phyloP scores from a whole-genome alignment of 805 yeast genomes.

The Metschnikowia continentalis region DNA sequence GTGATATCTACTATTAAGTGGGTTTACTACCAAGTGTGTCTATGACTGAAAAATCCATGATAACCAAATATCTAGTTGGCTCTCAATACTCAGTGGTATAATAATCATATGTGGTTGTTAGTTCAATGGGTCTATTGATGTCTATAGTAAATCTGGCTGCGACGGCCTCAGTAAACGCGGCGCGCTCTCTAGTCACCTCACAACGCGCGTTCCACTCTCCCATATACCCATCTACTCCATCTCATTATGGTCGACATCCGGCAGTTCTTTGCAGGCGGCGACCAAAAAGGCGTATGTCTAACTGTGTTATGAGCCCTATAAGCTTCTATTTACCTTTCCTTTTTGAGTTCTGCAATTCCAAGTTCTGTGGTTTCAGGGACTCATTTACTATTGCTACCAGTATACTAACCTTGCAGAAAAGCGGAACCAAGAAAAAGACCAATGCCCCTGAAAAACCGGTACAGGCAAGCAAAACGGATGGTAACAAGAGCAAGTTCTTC shows the following conservation, averaged over 20 bases:
- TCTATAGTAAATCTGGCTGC: background rate
- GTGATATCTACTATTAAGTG: no score
- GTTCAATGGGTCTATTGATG: no score
- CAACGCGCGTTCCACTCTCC: background rate
- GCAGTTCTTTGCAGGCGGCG: slow-evolving; percentile 16
- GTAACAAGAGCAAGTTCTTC: background rate
- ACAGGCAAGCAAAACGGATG: background rate
- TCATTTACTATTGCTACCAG: no score
- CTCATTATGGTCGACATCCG: slow-evolving; percentile 18
- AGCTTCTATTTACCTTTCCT: no score
- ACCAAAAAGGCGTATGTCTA: background rate
- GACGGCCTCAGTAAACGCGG: background rate
- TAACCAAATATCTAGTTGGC: no score
- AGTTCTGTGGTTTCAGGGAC: no score
- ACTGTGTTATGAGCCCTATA: no score
- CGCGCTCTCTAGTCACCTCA: background rate
- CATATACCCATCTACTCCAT: background rate
- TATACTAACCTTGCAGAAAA: background rate
- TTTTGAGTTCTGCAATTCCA: no score
- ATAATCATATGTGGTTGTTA: no score
- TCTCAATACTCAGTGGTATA: no score
- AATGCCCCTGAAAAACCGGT: background rate
- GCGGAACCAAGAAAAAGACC: background rate
- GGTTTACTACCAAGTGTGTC: no score
- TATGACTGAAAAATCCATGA: no score